Conservation (phyloP, 345 rosid genomes). For the Bruguiera parviflora region DNA sequence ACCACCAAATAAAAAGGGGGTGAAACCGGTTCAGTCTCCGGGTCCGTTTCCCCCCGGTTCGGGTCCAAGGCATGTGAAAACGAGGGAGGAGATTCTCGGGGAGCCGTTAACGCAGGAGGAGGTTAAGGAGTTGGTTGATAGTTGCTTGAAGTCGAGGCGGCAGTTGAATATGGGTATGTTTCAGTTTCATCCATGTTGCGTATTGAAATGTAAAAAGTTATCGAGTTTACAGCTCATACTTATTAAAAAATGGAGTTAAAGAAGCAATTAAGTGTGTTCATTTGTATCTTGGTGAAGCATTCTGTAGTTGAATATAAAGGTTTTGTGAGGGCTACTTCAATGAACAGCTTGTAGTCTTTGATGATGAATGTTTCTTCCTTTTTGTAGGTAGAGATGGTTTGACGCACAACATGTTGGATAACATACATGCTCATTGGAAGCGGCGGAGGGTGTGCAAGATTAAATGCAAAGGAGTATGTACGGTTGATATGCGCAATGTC, state of each 20-base stretch:
- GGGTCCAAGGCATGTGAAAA: conserved; percentile 68
- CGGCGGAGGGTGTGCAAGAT: conserved; percentile 85
- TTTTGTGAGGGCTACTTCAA: neutral
- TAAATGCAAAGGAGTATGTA: conserved; percentile 90
- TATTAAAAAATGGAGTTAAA: no score
- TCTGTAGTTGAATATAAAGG: neutral
- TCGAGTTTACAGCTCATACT: no score
- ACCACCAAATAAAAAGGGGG: conserved; percentile 74
- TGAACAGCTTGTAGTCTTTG: neutral
- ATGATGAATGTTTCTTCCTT: conserved; percentile 12
- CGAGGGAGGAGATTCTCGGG: conserved; percentile 79
- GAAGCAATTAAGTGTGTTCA: neutral
- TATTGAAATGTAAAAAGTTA: no score
- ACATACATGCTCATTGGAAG: conserved; percentile 89
- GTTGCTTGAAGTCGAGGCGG: conserved; percentile 52
- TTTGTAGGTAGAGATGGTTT: conserved; percentile 93
- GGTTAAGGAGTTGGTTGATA: conserved; percentile 51
- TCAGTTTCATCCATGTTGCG: neutral
- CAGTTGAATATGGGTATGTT: conserved; percentile 80
- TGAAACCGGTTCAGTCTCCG: conserved; percentile 84
- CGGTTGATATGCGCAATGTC: conserved; percentile 90
- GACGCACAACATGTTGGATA: conserved; percentile 91
- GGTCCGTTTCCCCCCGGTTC: conserved; percentile 75
- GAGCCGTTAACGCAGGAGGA: conserved; percentile 75
- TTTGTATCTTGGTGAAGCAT: neutral